Percentiles rank a stretch among this genome's conserved stretches.
Conservation (phyloP, 73 alveolate species). For the Paramecium pentaurelia region DNA sequence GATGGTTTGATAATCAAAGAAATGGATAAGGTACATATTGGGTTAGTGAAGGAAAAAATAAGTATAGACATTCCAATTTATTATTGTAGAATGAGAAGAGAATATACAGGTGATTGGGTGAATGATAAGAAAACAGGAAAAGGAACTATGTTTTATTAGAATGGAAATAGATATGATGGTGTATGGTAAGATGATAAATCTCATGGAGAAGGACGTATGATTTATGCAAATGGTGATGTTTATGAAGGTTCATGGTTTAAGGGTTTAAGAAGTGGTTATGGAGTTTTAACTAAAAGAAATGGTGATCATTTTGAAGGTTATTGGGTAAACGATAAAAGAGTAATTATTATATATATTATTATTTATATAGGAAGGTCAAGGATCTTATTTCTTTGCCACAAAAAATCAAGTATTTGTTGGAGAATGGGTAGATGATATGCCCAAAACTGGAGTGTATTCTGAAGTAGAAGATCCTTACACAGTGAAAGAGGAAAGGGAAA, state of each 20-base stretch:
- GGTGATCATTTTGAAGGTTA: slow-evolving; percentile 92
- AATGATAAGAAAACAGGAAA: slow-evolving; percentile 95
- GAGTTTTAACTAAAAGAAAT: slow-evolving; percentile 83
- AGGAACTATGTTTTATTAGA: slow-evolving; percentile 90
- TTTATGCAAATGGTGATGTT: slow-evolving; percentile 93
- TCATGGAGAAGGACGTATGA: slow-evolving; percentile 95
- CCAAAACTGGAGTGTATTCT: slow-evolving; percentile 89
- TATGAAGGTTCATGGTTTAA: slow-evolving; percentile 96
- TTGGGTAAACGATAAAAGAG: slow-evolving; percentile 88
- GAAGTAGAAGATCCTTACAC: slow-evolving; percentile 82
- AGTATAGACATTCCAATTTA: slow-evolving; percentile 8
- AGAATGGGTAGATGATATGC: slow-evolving; percentile 92
- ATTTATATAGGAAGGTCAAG: slow-evolving; percentile 76
- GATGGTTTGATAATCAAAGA: slow-evolving; percentile 83
- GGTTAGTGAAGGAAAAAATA: slow-evolving; percentile 81
- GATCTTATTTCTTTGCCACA: slow-evolving; percentile 75
- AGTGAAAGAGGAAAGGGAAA: slow-evolving; percentile 71
- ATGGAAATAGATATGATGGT: slow-evolving; percentile 98
- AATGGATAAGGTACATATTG: slow-evolving; percentile 96
- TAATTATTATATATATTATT: not conserved
- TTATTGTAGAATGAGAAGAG: slow-evolving; percentile 75
- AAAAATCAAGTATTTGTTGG: slow-evolving; percentile 90
- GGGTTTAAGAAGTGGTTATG: slow-evolving; percentile 88
- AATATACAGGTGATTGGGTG: slow-evolving; percentile 97
- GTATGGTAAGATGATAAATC: slow-evolving; percentile 89